Conservation (phyloP, 2,329 filamentous ascomycete species). For the Akanthomyces lecanii region DNA sequence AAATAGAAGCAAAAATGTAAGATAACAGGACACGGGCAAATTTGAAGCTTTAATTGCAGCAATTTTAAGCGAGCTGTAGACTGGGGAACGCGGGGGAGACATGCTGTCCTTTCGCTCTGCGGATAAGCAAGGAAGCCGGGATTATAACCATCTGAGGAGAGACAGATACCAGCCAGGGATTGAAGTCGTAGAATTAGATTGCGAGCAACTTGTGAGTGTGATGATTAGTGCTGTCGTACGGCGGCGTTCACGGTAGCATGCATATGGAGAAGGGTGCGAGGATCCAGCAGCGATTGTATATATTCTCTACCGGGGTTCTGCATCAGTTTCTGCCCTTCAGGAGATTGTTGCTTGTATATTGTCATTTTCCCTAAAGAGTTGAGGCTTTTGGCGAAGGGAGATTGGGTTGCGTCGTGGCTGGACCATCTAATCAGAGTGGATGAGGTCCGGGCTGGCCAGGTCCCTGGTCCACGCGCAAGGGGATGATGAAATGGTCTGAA, state of each 20-base stretch:
- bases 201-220: neutral
- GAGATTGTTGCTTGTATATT: too few relatives aligned
- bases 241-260: neutral
- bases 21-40: conserved; percentile 7
- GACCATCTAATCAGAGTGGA: neutral
- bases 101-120: neutral
- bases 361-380: neutral
- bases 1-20: conserved; percentile 5
- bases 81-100: neutral
- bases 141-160: neutral
- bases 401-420: neutral
- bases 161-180: neutral
- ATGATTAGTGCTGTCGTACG: neutral
- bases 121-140: neutral
- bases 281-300: neutral
- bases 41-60: conserved; percentile 8
- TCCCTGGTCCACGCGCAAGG: neutral
- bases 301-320: neutral
- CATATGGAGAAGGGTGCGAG: neutral
- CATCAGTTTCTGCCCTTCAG: too few relatives aligned
- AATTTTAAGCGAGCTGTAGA: conserved; percentile 10
- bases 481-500: conserved; percentile 7
- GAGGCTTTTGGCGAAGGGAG: neutral
- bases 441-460: neutral
- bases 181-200: neutral